Conservation (phyloP, 2,329 filamentous ascomycete species). For the Ceratocystis harringtonii region DNA sequence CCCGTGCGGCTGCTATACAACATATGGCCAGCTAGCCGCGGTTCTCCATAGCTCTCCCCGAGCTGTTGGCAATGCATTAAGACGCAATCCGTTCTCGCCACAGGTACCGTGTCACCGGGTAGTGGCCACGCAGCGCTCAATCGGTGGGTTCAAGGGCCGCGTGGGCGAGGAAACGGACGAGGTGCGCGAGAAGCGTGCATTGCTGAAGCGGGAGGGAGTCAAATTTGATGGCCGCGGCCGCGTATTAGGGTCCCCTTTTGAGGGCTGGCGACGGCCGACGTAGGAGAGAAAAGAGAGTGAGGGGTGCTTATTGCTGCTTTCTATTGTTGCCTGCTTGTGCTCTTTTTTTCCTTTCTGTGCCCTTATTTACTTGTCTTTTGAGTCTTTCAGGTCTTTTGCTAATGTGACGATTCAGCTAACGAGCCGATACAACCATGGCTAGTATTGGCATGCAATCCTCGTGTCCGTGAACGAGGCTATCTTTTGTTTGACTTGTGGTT, state of each 20-base stretch:
- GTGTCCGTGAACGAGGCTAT: background rate
- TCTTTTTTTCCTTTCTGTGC: background rate
- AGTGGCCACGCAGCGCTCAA: slow-evolving; percentile 39
- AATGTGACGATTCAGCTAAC: background rate
- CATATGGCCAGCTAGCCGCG: slow-evolving; percentile 57
- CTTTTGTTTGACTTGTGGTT: background rate
- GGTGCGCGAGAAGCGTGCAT: slow-evolving; percentile 45
- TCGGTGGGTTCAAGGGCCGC: slow-evolving; percentile 57
- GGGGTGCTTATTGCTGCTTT: background rate
- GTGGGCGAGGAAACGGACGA: slow-evolving; percentile 45
- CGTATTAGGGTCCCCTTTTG: slow-evolving; percentile 43
- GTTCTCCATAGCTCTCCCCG: slow-evolving; percentile 56
- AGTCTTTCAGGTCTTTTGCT: background rate
- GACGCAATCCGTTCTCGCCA: slow-evolving; percentile 69
- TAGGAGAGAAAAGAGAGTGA: background rate
- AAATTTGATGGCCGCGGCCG: slow-evolving; percentile 44
- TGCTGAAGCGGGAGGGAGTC: slow-evolving; percentile 51
- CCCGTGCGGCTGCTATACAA: slow-evolving; percentile 58
- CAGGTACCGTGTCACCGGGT: slow-evolving; percentile 70
- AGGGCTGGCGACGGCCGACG: slow-evolving; percentile 21
- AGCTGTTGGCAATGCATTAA: slow-evolving; percentile 63
- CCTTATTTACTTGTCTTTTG: background rate
- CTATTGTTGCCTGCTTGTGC: background rate
- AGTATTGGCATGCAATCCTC: background rate
- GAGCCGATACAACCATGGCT: background rate